Percentiles rank a stretch among this genome's conserved stretches.
Evolutionary conservation across 2,329 filamentous ascomycete species (phyloP).

Genomic region (Colletotrichum siamense): DNA sequence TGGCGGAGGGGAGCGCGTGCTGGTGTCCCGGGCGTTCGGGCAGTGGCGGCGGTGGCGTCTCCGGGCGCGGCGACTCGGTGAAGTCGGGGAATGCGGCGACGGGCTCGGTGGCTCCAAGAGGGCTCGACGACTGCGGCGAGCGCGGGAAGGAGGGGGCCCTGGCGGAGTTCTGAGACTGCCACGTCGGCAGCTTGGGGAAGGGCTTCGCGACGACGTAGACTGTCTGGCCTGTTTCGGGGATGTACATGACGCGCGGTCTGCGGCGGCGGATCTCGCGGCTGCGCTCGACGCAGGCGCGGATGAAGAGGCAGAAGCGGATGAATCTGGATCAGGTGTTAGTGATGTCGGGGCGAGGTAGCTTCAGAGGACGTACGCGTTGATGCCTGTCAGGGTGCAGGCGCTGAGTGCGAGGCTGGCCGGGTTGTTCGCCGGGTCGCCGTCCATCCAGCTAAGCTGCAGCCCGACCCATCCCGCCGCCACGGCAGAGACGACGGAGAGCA

Average conservation of each 20-base stretch:
- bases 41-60: neutral
- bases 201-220: conserved; percentile 26
- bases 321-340: neutral
- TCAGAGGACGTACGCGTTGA: neutral
- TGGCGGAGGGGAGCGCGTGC: neutral
- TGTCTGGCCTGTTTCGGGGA: conserved; percentile 24
- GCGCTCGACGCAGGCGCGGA: conserved; percentile 31
- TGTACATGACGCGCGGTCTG: conserved; percentile 27
- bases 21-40: neutral
- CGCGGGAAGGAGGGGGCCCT: neutral
- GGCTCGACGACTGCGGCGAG: neutral
- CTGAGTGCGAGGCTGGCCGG: neutral
- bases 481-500: conserved; percentile 19
- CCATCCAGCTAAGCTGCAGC: neutral
- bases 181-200: conserved; percentile 10
- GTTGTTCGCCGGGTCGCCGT: neutral
- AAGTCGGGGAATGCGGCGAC: neutral
- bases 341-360: rapidly evolving
- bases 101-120: neutral
- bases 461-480: neutral
- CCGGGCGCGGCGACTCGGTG: neutral
- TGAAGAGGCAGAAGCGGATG: conserved; percentile 29
- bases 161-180: neutral
- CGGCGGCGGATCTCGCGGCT: conserved; percentile 17
- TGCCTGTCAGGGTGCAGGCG: neutral